Evolutionary conservation across 176 grass and related monocot species (phyloP), one percentile per base, ranked within the genome.

Genomic region (Oryza meyeriana): DNA sequence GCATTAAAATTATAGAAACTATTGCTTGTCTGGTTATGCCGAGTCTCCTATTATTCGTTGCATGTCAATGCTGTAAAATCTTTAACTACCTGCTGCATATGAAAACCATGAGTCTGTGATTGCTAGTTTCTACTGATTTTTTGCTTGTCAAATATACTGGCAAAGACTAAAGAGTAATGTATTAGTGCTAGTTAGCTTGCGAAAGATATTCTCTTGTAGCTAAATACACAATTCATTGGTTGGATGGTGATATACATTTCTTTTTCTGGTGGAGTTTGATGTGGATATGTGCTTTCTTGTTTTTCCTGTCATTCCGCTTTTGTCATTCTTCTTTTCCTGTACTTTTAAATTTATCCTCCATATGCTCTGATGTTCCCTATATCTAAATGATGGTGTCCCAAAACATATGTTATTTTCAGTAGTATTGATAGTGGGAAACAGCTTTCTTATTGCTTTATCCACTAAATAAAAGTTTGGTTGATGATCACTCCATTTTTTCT

Each of bases 401-500:
- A 88, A 78, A 16, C n/a, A 2, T 65, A 25, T 29, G 36, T 34
- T 33, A 17, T 88, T 88, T 78, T 13, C 52, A 31, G 18, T 29
- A 78, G 22, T 64, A 4, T 71, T 81, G 22, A 6, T 71, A 85
- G 64, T 66, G 33, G 55, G 55, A 59, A 32, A 72, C 13, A 69
- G 18, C 34, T 86, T 90, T 72, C 34, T 78, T 2, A 44, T 67
- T 81, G 12, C 28, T 75, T 81, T 63, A 7, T 24, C 31, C 24
- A 82, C 65, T 76, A 38, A 52, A 77, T 24, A 38, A 77, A 82
- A 82, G 52, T 31, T 82, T 77, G 50, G 25, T 81, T 76, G n/a
- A 78, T 81, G 78, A 74, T 32, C 48, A 74, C 74, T 83, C 74
- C 67, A 63, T 65, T n/a, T 24, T 68, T 76, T 69, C 17, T 44